Percentiles rank a stretch among this genome's conserved stretches.
These are phyloP conservation scores for Cichorium intybus DNA, from an alignment of 140 eudicot species.

Conservation along the genomic window DNA sequence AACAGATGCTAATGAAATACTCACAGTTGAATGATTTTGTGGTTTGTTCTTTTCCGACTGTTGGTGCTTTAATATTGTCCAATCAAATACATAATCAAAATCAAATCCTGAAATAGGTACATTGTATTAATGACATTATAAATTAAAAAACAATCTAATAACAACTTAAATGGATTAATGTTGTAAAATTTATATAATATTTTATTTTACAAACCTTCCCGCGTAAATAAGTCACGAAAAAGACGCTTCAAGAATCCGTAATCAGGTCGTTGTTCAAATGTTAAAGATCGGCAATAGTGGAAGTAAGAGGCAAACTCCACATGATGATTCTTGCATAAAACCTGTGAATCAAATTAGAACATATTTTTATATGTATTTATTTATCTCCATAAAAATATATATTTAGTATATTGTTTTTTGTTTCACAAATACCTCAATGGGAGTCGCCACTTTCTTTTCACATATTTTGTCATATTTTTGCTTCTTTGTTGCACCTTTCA, in stretches of 20 bases:
- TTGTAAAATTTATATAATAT: background rate
- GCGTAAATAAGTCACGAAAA: conserved; percentile 84
- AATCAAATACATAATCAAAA: conserved; percentile 78
- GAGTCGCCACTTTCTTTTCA: conserved; percentile 85
- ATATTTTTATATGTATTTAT: background rate
- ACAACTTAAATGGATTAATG: background rate
- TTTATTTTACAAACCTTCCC: conserved; percentile 55
- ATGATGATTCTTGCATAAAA: conserved; percentile 79
- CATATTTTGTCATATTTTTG: conserved; percentile 91
- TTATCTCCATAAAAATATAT: background rate
- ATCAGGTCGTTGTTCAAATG: conserved; percentile 92
- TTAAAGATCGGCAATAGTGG: conserved; percentile 81
- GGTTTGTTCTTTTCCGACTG: conserved; percentile 54
- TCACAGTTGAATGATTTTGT: conserved; percentile 50
- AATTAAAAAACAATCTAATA: background rate
- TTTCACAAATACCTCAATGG: conserved; percentile 72
- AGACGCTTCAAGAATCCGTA: conserved; percentile 82
- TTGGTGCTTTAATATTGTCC: conserved; percentile 78
- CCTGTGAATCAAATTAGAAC: conserved; percentile 37
- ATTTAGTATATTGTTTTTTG: background rate
- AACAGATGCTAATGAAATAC: conserved; percentile 8
- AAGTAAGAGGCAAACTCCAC: conserved; percentile 87
- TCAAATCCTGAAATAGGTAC: conserved; percentile 54
- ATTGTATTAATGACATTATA: background rate
- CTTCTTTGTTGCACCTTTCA: conserved; percentile 92